Conservation (phyloP, 2,329 filamentous ascomycete species). For the Colletotrichum shisoi region DNA sequence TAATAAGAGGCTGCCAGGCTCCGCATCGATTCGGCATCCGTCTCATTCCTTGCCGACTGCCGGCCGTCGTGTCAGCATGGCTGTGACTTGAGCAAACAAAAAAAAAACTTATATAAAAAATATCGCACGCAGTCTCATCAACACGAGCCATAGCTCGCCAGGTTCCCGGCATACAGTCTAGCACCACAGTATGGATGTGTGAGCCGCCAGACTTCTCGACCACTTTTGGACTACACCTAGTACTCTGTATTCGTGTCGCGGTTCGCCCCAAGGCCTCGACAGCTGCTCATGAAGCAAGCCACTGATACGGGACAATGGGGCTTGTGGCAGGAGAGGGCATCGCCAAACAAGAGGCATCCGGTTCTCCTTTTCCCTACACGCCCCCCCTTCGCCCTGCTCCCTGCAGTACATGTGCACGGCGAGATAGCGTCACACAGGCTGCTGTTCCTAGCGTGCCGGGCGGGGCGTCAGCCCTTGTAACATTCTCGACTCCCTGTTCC, state of each 20-base stretch:
- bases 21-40: neutral
- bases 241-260: neutral
- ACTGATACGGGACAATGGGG: constrained; percentile 4
- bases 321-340: constrained; percentile 7
- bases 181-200: neutral
- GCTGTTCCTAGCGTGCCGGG: constrained; percentile 37
- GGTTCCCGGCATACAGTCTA: constrained; percentile 32
- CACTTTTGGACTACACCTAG: constrained; percentile 2
- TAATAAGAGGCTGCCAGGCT: neutral
- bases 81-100: constrained; percentile 22
- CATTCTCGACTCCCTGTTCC: constrained; percentile 15
- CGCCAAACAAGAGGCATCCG: constrained; percentile 27
- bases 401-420: constrained; percentile 26
- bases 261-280: constrained; percentile 23
- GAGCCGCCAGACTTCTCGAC: neutral
- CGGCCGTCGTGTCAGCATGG: neutral
- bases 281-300: constrained; percentile 8
- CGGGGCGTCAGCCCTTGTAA: constrained; percentile 25
- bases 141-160: constrained; percentile 5
- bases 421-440: constrained; percentile 40
- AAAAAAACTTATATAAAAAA: constrained; percentile 7
- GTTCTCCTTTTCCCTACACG: constrained; percentile 13
- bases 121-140: constrained; percentile 14
- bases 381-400: constrained; percentile 38
- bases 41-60: constrained; percentile 21